Evolutionary conservation across 192 early-diverging fungal genomes (phyloP).

Genomic region (Backusella luteola): DNA sequence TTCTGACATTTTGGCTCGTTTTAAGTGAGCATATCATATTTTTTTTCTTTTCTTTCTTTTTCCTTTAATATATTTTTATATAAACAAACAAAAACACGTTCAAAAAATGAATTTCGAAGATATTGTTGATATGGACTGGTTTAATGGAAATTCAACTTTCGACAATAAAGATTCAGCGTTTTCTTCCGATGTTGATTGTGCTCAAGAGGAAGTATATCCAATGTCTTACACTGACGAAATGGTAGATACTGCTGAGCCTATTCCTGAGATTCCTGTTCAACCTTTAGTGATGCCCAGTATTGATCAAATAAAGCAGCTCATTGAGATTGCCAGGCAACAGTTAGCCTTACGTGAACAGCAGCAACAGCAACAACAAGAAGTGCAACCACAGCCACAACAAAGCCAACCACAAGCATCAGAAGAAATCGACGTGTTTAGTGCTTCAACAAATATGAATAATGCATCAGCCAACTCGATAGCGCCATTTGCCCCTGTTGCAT

Average conservation of each 20-base stretch:
- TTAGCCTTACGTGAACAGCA: slow-evolving; percentile 32
- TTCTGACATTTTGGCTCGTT: background rate
- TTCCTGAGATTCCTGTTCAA: background rate
- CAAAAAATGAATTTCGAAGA: slow-evolving; percentile 16
- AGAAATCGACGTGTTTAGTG: background rate
- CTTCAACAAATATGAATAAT: background rate
- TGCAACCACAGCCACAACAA: background rate
- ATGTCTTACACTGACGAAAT: slow-evolving; percentile 2
- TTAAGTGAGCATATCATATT: slow-evolving; percentile 6
- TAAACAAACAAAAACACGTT: background rate
- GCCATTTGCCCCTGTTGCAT: background rate
- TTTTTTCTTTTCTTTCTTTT: background rate
- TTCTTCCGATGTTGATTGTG: background rate
- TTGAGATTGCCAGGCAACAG: slow-evolving; percentile 36
- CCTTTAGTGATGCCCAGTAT: slow-evolving; percentile 20
- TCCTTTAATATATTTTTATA: background rate
- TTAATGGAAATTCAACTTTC: slow-evolving; percentile 4
- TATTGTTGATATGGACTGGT: slow-evolving; percentile 15
- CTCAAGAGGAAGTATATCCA: background rate
- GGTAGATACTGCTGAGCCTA: background rate
- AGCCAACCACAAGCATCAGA: background rate
- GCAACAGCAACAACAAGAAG: background rate
- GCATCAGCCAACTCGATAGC: background rate
- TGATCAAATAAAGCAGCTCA: slow-evolving; percentile 37
- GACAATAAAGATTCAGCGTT: background rate